Evolutionary conservation across 352 stramenopile genomes (phyloP), one percentile per base, ranked within the genome.

Genomic region (Phytophthora cactorum): DNA sequence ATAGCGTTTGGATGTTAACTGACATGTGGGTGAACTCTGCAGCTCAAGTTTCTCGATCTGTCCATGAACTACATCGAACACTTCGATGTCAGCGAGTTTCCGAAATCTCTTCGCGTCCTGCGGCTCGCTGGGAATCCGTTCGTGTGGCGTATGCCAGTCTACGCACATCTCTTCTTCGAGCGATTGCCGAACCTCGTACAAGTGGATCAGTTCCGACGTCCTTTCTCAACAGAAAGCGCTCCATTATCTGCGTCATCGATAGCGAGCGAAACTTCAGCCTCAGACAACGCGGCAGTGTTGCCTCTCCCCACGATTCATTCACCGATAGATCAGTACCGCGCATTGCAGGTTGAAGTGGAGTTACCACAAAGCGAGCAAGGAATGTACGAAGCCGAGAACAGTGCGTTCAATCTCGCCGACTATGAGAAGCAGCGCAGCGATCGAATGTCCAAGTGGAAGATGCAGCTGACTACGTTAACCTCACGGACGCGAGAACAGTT

Each of bases 1-100:
- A 43, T 43, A 43, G 3, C 5, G 43, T 47, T 22, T 9, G 22
- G 4, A 28, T 22, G 53, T 32, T 38, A 9, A 34, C 52, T 65
- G 32, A 61, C 28, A 10, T 46, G n/a, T 41, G 29, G 8, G 1
- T 49, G 17, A 49, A 10, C 2, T 22, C 15, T 73, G 15, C 39
- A 93, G 82, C 77, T 94, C 50, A 88, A 89, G 54, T 90, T 92
- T 49, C 57, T 94, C 11, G 86, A 94, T 58, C 47, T 94, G 22
- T 91, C 84, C 1, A 86, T 89, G 78, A 94, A 94, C 44, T 72
- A 71, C 39, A 91, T 92, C 22, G 74, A 89, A 14, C 70, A 87
- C n/a, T 76, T 94, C 55, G 72, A 91, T 32, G 68, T 90, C 15
- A 53, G 51, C 10, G 82, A 92, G 55, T 84, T 92, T 17, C 84